phyloP scores from a whole-genome alignment of 129 eudicot genomes.

The Deinandra increscens region DNA sequence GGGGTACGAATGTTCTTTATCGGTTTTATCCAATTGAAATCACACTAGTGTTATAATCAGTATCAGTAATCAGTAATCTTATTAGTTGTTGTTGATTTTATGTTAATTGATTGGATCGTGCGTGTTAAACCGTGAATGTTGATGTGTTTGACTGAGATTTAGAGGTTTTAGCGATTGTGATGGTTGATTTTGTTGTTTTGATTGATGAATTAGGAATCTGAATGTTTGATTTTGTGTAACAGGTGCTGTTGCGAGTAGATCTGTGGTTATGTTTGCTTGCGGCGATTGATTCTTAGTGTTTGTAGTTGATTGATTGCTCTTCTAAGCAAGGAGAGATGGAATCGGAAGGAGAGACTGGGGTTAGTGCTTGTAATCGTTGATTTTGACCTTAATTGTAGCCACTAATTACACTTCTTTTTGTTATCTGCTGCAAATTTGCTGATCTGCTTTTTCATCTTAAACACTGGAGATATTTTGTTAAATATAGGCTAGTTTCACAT shows the following conservation, averaged over 20 bases:
- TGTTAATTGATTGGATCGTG: not conserved
- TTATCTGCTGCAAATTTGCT: slow-evolving; percentile 14
- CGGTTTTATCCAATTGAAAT: not conserved
- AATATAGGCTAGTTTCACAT: slow-evolving; percentile 8
- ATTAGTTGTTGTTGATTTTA: not conserved
- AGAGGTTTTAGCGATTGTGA: not conserved
- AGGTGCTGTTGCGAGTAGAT: slow-evolving; percentile 20
- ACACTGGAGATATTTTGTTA: not conserved
- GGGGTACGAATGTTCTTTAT: slow-evolving; percentile 24
- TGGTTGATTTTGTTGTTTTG: not conserved
- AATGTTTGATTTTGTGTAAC: not conserved
- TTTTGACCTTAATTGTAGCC: slow-evolving; percentile 10
- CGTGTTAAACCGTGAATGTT: not conserved
- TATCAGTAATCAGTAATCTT: too few species aligned
- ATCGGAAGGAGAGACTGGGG: slow-evolving; percentile 79
- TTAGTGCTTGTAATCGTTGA: slow-evolving; percentile 25
- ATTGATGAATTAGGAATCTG: slow-evolving; percentile 16
- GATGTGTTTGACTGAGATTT: slow-evolving; percentile 13
- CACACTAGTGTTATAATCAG: not conserved
- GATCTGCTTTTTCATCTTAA: not conserved
- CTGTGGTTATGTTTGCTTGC: slow-evolving; percentile 38
- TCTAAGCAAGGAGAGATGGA: slow-evolving; percentile 49
- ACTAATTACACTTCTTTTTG: not conserved
- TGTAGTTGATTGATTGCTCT: slow-evolving; percentile 22
- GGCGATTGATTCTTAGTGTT: slow-evolving; percentile 22